phyloP scores from a whole-genome alignment of 768 basidiomycete species.

The Phanerochaete carnosa region DNA sequence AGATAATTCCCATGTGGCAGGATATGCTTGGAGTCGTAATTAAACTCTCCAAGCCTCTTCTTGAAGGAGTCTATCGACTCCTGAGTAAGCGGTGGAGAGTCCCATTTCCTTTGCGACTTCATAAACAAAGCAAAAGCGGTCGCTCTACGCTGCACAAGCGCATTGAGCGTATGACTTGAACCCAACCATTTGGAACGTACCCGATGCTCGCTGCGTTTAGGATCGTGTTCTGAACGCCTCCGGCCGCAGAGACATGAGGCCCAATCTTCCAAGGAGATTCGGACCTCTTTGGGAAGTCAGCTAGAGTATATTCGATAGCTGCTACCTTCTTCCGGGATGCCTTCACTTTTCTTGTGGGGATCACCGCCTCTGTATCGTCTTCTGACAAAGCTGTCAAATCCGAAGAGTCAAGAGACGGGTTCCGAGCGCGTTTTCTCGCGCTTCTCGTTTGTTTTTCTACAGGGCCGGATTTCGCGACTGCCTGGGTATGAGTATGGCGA shows the following conservation, averaged over 20 bases:
- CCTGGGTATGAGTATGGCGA: background rate
- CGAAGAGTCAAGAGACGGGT: background rate
- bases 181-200: constrained; percentile 31
- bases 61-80: constrained; percentile 58
- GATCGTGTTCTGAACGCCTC: constrained; percentile 74
- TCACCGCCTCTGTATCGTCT: background rate
- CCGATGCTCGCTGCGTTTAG: constrained; percentile 68
- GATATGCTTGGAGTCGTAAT: constrained; percentile 59
- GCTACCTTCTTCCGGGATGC: background rate
- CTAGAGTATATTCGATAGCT: background rate
- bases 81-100: constrained; percentile 52
- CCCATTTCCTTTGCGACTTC: constrained; percentile 85
- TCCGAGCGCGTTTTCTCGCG: background rate
- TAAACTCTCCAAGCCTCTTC: constrained; percentile 52
- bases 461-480: background rate
- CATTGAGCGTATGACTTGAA: background rate
- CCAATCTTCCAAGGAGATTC: constrained; percentile 65
- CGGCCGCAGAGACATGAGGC: constrained; percentile 79
- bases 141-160: constrained; percentile 43
- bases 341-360: background rate
- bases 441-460: background rate
- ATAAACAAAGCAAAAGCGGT: constrained; percentile 82
- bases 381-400: background rate
- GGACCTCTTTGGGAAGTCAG: constrained; percentile 20
- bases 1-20: constrained; percentile 86